These are phyloP conservation scores for Amborella trichopoda DNA, from an alignment of 164 flowering plant species.

Conservation along the genomic window DNA sequence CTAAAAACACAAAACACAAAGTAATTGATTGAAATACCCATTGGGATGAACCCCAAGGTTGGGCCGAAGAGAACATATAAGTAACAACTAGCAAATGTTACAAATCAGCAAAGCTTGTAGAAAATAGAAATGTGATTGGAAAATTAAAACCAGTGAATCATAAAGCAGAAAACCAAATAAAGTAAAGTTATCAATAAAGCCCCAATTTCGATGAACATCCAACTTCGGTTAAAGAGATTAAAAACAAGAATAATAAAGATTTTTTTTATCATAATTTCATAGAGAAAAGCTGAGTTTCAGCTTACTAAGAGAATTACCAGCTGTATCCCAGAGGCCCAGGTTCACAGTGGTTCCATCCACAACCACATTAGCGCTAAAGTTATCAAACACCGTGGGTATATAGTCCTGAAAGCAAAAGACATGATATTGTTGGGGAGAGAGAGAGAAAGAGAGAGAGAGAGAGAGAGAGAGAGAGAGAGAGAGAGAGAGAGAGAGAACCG, in stretches of 20 bases:
- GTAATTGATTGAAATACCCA: too few species aligned
- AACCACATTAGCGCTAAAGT: slow-evolving; percentile 96
- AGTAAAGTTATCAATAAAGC: neutral
- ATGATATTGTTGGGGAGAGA: slow-evolving; percentile 51
- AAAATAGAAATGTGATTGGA: too few species aligned
- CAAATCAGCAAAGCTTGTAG: too few species aligned
- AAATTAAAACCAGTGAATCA: too few species aligned
- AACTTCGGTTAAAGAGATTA: neutral
- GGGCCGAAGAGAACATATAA: too few species aligned
- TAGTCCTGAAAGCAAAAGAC: slow-evolving; percentile 31
- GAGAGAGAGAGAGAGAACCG: neutral
- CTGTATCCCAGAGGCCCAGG: slow-evolving; percentile 99
- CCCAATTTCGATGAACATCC: too few species aligned
- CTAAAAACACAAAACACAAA: too few species aligned
- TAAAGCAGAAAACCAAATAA: too few species aligned
- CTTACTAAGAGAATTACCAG: slow-evolving; percentile 32
- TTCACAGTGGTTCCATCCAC: slow-evolving; percentile 89
- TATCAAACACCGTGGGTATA: slow-evolving; percentile 93
- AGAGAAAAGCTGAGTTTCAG: neutral
- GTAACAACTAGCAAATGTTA: too few species aligned
- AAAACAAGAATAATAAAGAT: neutral
- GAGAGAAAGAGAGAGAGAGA: neutral
- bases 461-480: neutral
- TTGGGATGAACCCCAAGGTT: too few species aligned
- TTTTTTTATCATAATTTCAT: neutral